Evolutionary conservation across 225 moss, liverwort and hornwort genomes (phyloP).

Genomic region (Neckera pumila): DNA sequence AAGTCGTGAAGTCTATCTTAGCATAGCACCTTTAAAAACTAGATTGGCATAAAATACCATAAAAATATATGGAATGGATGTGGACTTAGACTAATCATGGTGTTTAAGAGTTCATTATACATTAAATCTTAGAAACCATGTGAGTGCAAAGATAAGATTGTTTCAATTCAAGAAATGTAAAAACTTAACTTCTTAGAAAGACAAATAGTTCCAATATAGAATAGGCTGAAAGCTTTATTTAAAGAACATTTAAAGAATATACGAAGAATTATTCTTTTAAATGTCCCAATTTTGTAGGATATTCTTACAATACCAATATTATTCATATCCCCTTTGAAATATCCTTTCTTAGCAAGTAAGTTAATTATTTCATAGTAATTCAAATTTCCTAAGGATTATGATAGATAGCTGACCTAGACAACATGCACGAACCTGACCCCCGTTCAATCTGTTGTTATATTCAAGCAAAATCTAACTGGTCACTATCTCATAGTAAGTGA

Average conservation of each 20-base stretch:
- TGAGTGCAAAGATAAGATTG: neutral
- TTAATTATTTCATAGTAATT: neutral
- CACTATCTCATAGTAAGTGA: too few species aligned
- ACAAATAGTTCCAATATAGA: neutral
- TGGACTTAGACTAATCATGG: neutral
- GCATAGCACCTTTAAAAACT: neutral
- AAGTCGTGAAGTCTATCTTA: neutral
- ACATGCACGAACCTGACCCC: fast-evolving
- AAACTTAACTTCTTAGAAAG: too few species aligned
- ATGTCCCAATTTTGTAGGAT: neutral
- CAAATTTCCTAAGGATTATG: neutral
- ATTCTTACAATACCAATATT: too few species aligned
- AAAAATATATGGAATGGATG: neutral
- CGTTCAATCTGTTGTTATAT: too few species aligned
- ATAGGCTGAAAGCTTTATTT: neutral
- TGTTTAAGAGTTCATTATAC: too few species aligned
- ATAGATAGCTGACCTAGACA: neutral
- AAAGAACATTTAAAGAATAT: too few species aligned
- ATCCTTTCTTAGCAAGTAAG: fast-evolving
- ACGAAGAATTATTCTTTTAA: fast-evolving
- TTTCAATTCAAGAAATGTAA: too few species aligned
- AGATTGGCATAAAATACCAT: too few species aligned
- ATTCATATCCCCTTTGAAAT: neutral
- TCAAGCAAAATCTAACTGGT: too few species aligned
- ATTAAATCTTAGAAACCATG: neutral